Conservation (phyloP, 192 early-diverging fungal genomes). For the Entomortierella beljakovae region DNA sequence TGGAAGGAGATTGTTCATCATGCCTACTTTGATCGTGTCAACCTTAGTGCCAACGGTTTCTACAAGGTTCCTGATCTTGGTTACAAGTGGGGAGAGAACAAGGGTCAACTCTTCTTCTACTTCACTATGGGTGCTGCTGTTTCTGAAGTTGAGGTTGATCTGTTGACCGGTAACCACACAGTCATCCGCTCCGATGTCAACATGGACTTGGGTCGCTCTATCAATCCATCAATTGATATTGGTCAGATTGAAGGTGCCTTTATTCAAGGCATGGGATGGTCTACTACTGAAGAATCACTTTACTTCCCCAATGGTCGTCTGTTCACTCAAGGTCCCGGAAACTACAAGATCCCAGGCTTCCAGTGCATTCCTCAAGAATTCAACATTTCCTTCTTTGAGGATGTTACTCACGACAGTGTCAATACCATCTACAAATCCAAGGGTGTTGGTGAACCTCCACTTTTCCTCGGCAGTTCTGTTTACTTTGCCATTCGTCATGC, state of each 20-base stretch:
- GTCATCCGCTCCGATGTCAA: slow-evolving; percentile 78
- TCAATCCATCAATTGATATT: slow-evolving; percentile 90
- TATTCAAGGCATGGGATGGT: slow-evolving; percentile 87
- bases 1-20: slow-evolving; percentile 62
- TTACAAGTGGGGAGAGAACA: slow-evolving; percentile 77
- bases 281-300: slow-evolving; percentile 85
- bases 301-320: slow-evolving; percentile 80
- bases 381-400: slow-evolving; percentile 73
- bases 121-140: slow-evolving; percentile 86
- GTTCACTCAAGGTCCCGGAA: slow-evolving; percentile 85
- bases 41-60: slow-evolving; percentile 86
- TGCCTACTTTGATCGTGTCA: slow-evolving; percentile 84
- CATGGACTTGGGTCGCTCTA: slow-evolving; percentile 88
- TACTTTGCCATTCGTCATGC: slow-evolving; percentile 87
- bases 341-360: slow-evolving; percentile 91
- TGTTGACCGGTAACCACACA: slow-evolving; percentile 83
- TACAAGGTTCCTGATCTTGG: slow-evolving; percentile 85
- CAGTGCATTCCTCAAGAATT: slow-evolving; percentile 83
- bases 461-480: slow-evolving; percentile 84
- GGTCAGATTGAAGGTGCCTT: slow-evolving; percentile 94
- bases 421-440: slow-evolving; percentile 85
- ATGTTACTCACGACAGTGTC: slow-evolving; percentile 61
- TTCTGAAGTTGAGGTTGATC: slow-evolving; percentile 88
- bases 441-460: slow-evolving; percentile 90
- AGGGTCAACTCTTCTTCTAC: slow-evolving; percentile 81